phyloP scores from a whole-genome alignment of 805 yeast species.

The Schwanniomyces polymorphus region DNA sequence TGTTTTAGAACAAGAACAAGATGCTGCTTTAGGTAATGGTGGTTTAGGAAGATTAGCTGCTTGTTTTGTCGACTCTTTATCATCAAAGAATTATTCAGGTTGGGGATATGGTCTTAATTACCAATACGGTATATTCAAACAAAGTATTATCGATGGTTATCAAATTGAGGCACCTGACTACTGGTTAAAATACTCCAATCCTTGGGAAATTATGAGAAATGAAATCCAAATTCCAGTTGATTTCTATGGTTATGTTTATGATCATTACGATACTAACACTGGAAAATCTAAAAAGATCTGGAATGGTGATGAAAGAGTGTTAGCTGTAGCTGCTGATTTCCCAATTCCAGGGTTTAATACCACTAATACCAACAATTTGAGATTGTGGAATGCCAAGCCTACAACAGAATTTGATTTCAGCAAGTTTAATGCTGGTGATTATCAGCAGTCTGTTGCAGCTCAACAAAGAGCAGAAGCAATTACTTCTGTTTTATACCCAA shows the following conservation, averaged over 20 bases:
- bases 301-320: conserved; percentile 86
- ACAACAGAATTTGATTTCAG: conserved; percentile 88
- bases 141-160: conserved; percentile 85
- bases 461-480: conserved; percentile 91
- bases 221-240: conserved; percentile 90
- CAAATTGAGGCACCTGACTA: conserved; percentile 95
- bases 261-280: conserved; percentile 51
- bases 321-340: conserved; percentile 88
- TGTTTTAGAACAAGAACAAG: conserved; percentile 81
- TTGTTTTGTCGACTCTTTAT: conserved; percentile 85
- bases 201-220: conserved; percentile 88
- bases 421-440: conserved; percentile 90
- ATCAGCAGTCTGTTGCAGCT: conserved; percentile 74
- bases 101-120: conserved; percentile 97
- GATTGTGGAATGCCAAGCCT: conserved; percentile 89
- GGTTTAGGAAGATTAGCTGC: conserved; percentile 95
- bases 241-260: conserved; percentile 79
- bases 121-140: conserved; percentile 91
- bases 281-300: conserved; percentile 64
- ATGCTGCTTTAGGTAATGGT: conserved; percentile 94
- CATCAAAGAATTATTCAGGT: conserved; percentile 84
- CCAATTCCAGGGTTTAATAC: conserved; percentile 92
- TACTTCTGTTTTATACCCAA: conserved; percentile 90
- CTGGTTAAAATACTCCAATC: conserved; percentile 86
- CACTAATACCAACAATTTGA: conserved; percentile 78